A percentile compares a stretch with the other conserved stretches of the same genome.
Conservation (phyloP, 1,139 yeast species). For the Ogataea hybrid region DNA sequence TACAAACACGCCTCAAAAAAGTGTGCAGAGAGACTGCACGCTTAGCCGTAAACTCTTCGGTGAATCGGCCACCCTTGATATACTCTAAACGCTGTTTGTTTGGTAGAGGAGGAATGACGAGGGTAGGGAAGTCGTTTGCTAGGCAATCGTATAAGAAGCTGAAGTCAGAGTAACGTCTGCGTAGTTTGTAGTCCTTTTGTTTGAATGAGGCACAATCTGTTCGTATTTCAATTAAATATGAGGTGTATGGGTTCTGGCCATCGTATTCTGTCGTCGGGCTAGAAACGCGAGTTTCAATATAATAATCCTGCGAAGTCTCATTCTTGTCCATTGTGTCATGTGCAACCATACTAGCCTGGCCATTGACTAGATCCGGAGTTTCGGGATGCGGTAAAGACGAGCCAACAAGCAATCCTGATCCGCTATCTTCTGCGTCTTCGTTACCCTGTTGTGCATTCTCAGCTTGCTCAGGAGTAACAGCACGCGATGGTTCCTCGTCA, state of each 20-base stretch:
- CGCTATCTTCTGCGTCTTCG: conserved; percentile 10
- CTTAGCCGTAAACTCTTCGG: conserved; percentile 67
- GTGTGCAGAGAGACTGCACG: conserved; percentile 82
- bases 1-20: conserved; percentile 68
- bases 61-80: conserved; percentile 77
- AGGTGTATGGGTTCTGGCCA: conserved; percentile 76
- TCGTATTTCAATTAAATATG: conserved; percentile 70
- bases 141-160: conserved; percentile 73
- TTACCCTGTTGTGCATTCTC: background rate
- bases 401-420: conserved; percentile 16
- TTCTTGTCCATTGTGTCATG: too few species aligned
- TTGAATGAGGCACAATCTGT: conserved; percentile 46
- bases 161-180: conserved; percentile 46
- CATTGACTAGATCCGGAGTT: conserved; percentile 1
- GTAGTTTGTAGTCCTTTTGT: conserved; percentile 33
- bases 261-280: conserved; percentile 81
- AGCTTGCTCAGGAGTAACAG: background rate
- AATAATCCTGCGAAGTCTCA: conserved; percentile 9
- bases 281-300: conserved; percentile 48
- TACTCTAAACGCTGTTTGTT: conserved; percentile 90
- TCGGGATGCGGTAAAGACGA: conserved; percentile 1
- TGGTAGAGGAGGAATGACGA: conserved; percentile 90
- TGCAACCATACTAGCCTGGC: background rate
- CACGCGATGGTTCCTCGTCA: conserved; percentile 5
- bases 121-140: conserved; percentile 74